These are phyloP conservation scores for Moesziomyces sp. DNA, from an alignment of 1,284 basidiomycete genomes.

Conservation along the genomic window DNA sequence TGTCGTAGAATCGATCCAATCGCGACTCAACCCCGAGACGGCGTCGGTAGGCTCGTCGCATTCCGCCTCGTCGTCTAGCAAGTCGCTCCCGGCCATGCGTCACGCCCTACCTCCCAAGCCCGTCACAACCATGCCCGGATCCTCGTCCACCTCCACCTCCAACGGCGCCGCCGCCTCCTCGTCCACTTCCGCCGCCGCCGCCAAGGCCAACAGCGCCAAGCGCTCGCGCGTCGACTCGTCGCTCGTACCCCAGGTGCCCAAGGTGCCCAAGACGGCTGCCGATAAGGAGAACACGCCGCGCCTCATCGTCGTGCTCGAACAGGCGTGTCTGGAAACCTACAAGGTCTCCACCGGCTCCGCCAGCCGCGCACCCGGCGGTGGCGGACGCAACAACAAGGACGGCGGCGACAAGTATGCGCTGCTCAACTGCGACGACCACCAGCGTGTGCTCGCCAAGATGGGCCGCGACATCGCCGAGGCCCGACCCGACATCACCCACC, in stretches of 20 bases:
- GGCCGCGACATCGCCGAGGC: constrained; percentile 98
- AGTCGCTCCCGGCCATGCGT: constrained; percentile 28
- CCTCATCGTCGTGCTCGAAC: constrained; percentile 89
- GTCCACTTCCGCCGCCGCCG: constrained; percentile 22
- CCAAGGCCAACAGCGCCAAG: constrained; percentile 49
- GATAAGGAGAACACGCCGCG: constrained; percentile 61
- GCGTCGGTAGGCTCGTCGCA: constrained; percentile 14
- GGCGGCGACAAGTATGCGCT: constrained; percentile 87
- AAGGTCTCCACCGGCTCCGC: constrained; percentile 76
- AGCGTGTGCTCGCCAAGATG: constrained; percentile 96
- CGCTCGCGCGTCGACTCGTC: constrained; percentile 59
- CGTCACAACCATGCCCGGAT: constrained; percentile 27
- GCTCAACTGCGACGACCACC: constrained; percentile 98
- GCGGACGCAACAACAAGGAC: constrained; percentile 66
- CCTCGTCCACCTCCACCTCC: constrained; percentile 9
- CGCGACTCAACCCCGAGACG: constrained; percentile 11
- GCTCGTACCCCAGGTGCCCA: constrained; percentile 63
- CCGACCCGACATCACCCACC: constrained; percentile 97
- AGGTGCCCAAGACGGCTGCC: constrained; percentile 61
- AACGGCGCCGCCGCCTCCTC: constrained; percentile 9
- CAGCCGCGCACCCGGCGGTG: constrained; percentile 67
- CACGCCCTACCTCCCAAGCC: constrained; percentile 59
- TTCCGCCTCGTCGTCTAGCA: constrained; percentile 19
- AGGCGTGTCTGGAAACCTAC: constrained; percentile 95
- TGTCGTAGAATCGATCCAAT: constrained; percentile 7